Percentiles rank a stretch among this genome's conserved stretches.
Evolutionary conservation across 805 yeast species (phyloP).

Genomic region (Pichia thaimueangensis): DNA sequence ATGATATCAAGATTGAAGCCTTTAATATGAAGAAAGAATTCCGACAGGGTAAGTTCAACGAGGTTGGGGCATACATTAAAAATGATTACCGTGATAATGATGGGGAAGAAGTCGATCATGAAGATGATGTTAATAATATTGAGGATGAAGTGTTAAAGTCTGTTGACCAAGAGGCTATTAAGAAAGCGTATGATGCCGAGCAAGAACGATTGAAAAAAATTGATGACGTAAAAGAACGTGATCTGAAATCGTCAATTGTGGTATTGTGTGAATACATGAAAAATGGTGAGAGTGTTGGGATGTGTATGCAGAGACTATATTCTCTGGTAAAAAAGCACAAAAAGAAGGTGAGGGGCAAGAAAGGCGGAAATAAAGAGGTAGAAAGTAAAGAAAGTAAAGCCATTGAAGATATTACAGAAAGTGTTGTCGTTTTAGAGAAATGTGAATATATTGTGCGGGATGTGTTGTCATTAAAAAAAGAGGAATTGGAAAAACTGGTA

Average conservation of each 20-base stretch:
- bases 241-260: neutral
- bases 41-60: constrained; percentile 55
- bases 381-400: constrained; percentile 21
- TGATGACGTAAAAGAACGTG: too few species aligned
- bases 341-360: constrained; percentile 20
- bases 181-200: neutral
- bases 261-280: neutral
- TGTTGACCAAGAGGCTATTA: neutral
- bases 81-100: constrained; percentile 8
- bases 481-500: too few species aligned
- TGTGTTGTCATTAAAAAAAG: too few species aligned
- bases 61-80: constrained; percentile 48
- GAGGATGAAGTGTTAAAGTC: neutral
- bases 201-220: neutral
- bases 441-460: too few species aligned
- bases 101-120: neutral
- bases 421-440: too few species aligned
- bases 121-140: neutral
- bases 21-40: constrained; percentile 54
- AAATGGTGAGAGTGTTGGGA: neutral
- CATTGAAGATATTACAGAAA: constrained; percentile 1
- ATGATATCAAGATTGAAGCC: constrained; percentile 47
- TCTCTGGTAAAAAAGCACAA: constrained; percentile 5
- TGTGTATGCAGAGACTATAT: neutral
- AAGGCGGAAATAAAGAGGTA: constrained; percentile 19